These are phyloP conservation scores for Nakazawaea pomicola DNA, from an alignment of 805 yeast genomes.

Conservation along the genomic window DNA sequence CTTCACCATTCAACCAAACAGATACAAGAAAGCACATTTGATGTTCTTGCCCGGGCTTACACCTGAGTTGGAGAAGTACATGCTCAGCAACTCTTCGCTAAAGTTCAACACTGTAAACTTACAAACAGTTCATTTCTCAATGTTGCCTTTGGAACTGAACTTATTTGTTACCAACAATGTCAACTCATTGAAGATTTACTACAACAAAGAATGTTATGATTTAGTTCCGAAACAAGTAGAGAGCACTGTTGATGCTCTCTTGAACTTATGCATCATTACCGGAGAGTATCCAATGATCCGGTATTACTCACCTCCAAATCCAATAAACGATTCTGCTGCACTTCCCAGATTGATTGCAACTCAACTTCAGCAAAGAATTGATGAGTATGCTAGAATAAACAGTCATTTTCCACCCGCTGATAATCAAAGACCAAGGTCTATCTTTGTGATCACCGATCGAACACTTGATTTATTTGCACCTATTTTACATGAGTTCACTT, in stretches of 20 bases:
- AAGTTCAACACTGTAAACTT: slow-evolving; percentile 16
- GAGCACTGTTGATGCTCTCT: slow-evolving; percentile 57
- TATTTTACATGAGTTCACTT: slow-evolving; percentile 80
- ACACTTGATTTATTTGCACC: slow-evolving; percentile 82
- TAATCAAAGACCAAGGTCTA: slow-evolving; percentile 57
- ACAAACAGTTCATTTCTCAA: slow-evolving; percentile 36
- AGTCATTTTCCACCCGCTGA: slow-evolving; percentile 56
- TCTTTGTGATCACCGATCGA: slow-evolving; percentile 76
- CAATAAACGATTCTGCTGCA: slow-evolving; percentile 47
- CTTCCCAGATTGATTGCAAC: slow-evolving; percentile 68
- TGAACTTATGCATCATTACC: slow-evolving; percentile 67
- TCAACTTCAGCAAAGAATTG: slow-evolving; percentile 65
- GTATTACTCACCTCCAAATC: slow-evolving; percentile 54
- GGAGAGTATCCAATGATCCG: slow-evolving; percentile 89
- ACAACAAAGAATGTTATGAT: slow-evolving; percentile 58
- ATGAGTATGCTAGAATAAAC: slow-evolving; percentile 67
- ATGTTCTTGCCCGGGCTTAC: slow-evolving; percentile 63
- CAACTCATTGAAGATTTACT: slow-evolving; percentile 68
- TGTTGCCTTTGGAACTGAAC: slow-evolving; percentile 64
- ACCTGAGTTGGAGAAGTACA: slow-evolving; percentile 7
- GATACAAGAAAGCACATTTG: slow-evolving; percentile 72
- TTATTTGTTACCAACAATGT: slow-evolving; percentile 62
- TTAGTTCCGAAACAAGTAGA: slow-evolving; percentile 55
- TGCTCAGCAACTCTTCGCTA: slow-evolving; percentile 19
- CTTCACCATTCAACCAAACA: slow-evolving; percentile 53